Conservation (phyloP, 2,329 filamentous ascomycete genomes). For the Aspergillus calidoustus region DNA sequence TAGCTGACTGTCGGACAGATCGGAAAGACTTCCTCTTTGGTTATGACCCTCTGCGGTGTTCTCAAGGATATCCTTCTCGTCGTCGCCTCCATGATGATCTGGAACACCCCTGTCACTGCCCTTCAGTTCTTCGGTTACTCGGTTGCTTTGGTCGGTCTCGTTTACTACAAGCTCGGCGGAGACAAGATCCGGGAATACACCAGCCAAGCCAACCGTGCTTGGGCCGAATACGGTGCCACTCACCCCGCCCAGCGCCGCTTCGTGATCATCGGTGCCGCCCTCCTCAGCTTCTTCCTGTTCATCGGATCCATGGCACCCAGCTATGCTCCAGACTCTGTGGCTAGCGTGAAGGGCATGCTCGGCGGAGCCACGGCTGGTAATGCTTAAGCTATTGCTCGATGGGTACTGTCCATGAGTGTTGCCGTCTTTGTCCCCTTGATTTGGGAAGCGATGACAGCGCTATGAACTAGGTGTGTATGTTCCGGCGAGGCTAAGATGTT, state of each 20-base stretch:
- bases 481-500: conserved; percentile 7
- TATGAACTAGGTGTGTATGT: neutral
- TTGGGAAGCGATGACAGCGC: neutral
- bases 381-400: conserved; percentile 28
- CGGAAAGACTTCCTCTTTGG: conserved; percentile 83
- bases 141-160: conserved; percentile 68
- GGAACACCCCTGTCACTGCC: conserved; percentile 70
- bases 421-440: neutral
- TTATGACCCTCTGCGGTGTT: conserved; percentile 83
- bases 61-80: conserved; percentile 88
- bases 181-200: conserved; percentile 84
- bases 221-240: conserved; percentile 82
- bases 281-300: conserved; percentile 73
- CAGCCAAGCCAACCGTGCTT: conserved; percentile 72
- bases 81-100: conserved; percentile 74
- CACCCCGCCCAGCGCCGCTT: conserved; percentile 80
- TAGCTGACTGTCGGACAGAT: conserved; percentile 59
- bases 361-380: conserved; percentile 40
- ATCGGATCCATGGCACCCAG: conserved; percentile 64
- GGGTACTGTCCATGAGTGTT: neutral
- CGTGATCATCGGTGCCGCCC: conserved; percentile 66
- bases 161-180: conserved; percentile 72
- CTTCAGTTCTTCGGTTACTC: conserved; percentile 79
- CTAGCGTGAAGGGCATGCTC: conserved; percentile 41
- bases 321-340: conserved; percentile 43